These are phyloP conservation scores for Mollisiaceae sp. DNA, from an alignment of 2,329 filamentous ascomycete genomes.

Conservation along the genomic window DNA sequence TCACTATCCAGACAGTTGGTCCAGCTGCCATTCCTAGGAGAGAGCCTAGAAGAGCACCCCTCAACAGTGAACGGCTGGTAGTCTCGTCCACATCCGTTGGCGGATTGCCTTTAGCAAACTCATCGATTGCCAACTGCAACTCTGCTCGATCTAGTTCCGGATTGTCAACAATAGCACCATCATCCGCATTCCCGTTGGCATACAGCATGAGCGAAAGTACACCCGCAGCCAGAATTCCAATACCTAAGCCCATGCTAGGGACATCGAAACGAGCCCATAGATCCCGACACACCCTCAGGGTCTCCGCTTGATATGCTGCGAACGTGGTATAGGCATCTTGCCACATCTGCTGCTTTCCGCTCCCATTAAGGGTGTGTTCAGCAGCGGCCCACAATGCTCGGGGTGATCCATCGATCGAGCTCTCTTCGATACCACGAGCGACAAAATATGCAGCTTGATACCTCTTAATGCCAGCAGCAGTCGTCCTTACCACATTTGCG, in stretches of 20 bases:
- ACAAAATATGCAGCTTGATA: constrained; percentile 86
- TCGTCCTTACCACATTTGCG: constrained; percentile 75
- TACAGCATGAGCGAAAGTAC: constrained; percentile 76
- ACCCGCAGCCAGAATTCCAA: constrained; percentile 70
- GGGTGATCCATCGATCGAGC: constrained; percentile 58
- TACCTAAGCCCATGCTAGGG: constrained; percentile 80
- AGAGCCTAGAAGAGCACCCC: constrained; percentile 37
- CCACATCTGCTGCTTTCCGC: constrained; percentile 49
- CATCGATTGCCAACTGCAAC: constrained; percentile 58
- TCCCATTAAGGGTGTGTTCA: constrained; percentile 28
- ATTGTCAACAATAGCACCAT: constrained; percentile 56
- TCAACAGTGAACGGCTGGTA: constrained; percentile 32
- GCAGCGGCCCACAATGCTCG: constrained; percentile 64
- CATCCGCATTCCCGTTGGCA: constrained; percentile 62
- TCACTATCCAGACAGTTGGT: constrained; percentile 31
- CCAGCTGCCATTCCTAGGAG: constrained; percentile 34
- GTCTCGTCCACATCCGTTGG: constrained; percentile 33
- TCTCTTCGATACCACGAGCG: constrained; percentile 71
- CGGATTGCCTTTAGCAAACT: constrained; percentile 33
- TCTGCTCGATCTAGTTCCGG: constrained; percentile 66
- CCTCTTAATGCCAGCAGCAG: constrained; percentile 83
- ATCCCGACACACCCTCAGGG: constrained; percentile 76
- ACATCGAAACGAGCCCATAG: constrained; percentile 95
- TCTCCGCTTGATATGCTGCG: constrained; percentile 76
- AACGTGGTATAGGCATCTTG: constrained; percentile 62